Base-by-base conservation (phyloP, 148 eudicot genomes). In the Agrostemma githago region DNA sequence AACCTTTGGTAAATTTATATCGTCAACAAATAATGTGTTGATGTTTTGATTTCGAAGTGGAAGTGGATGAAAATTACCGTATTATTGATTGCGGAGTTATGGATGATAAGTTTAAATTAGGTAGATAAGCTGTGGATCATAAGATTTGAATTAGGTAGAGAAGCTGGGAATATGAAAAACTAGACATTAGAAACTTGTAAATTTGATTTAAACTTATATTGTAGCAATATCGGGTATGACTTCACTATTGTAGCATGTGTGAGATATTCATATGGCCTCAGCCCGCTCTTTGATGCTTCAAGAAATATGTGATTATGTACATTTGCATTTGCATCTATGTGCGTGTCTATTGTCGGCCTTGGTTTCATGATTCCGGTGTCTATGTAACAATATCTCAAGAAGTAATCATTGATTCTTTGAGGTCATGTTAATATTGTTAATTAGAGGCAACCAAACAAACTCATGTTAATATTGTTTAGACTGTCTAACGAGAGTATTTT, bases 1-100 rank as follows among this genome's bases (percentile, higher is more conserved):
- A 78, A 40, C 76, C 94, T 53, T 82, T 76, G 84, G 98, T 93
- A 74, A 82, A 71, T 63, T 51, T 15, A 17, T 68, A 21, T 68
- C 79, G 1, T 21, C 19, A 17, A 78, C 10, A 39, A 65, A 3
- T 3, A 34, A 12, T 65, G 46, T 26, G 19, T 6, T 43, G 19
- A 59, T 6, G 17, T 62, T 65, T 41, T 21, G 20, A 15, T 38
- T 64, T 5, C 0, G 4, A 1, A 14, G 44, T 12, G 2, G 68
- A 37, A n/a, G n/a, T n/a, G n/a, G n/a, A n/a, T n/a, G n/a, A n/a
- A n/a, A n/a, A n/a, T n/a, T n/a, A n/a, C n/a, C n/a, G 34, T 26
- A 26, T 26, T 26, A 26, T 26, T 38, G 44, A 39, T 34, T 38
- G 67, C 37, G 41, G 15, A 38, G 67, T 60, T n/a, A 7, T 60